Base-by-base conservation (phyloP, 176 grass and related monocot genomes). In the Neostapfia colusana region DNA sequence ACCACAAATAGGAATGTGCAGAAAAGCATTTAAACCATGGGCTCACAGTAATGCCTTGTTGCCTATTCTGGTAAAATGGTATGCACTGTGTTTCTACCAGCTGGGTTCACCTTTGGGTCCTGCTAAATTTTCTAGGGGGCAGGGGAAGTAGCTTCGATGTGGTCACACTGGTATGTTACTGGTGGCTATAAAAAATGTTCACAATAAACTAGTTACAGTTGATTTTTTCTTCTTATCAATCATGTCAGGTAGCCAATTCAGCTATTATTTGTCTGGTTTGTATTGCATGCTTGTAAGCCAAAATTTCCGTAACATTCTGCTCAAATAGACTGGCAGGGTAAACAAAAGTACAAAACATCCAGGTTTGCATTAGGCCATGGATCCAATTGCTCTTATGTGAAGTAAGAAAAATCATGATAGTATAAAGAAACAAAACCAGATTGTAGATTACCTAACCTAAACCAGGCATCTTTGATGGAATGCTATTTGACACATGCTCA, bases 41-140 rank as follows among this genome's bases (percentile, higher is more conserved):
- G 50, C 64, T 35, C 48, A 62, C 74, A 56, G 70, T 15, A 28
- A 56, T 80, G 65, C 39, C 45, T 65, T 46, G 48, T 65, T 70
- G 57, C 76, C 77, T 76, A 72, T 81, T 81, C 38, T 7, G 10
- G 76, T 76, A 65, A 88, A 84, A 58, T 8, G 35, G 65, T 57
- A 84, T 65, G 81, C 70, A 80, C 31, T 69, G 6, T 28, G 24
- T 36, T 45, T 79, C 49, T 16, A 75, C 48, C 31, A 3, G 31
- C 31, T 31, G 31, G 31, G 31, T 31, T 65, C n/a, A 49, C 31
- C 26, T 80, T 56, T 21, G 31, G 26, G 15, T 10, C 62, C 27
- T 84, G 45, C 34, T 31, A 31, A 2, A 3, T 31, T 31, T 70
- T 39, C 55, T 56, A 65, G 45, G 25, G n/a, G 48, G 69, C 14